These are phyloP conservation scores for Elsinoe fawcettii DNA, from an alignment of 2,329 filamentous ascomycete genomes.

Conservation along the genomic window DNA sequence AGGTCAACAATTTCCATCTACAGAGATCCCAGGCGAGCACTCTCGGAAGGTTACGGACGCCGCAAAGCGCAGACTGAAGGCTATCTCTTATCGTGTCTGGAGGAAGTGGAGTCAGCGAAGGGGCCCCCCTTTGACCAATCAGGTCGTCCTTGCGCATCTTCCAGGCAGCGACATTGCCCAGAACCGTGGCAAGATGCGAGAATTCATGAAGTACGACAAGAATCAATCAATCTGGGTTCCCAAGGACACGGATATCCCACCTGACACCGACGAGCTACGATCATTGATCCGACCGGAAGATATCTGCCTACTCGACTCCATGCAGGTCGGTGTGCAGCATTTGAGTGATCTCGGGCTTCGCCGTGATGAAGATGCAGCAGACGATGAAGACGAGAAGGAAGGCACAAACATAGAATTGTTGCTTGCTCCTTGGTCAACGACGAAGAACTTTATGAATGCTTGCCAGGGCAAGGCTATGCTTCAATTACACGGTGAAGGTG, in stretches of 20 bases:
- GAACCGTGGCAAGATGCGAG: constrained; percentile 92
- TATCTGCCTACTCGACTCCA: constrained; percentile 86
- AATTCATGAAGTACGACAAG: constrained; percentile 88
- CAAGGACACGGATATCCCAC: constrained; percentile 61
- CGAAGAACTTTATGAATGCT: constrained; percentile 91
- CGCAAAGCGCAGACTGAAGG: constrained; percentile 93
- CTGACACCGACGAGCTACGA: constrained; percentile 73
- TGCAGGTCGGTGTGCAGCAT: constrained; percentile 90
- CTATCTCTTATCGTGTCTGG: constrained; percentile 86
- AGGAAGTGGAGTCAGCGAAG: constrained; percentile 63
- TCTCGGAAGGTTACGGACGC: constrained; percentile 92
- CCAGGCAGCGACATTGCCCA: constrained; percentile 90
- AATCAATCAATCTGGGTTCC: constrained; percentile 84
- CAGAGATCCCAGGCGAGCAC: constrained; percentile 88
- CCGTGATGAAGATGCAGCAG: constrained; percentile 52
- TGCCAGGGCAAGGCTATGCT: constrained; percentile 96
- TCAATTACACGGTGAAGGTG: constrained; percentile 84
- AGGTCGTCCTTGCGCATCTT: constrained; percentile 59
- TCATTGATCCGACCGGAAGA: constrained; percentile 92
- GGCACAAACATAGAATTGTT: constrained; percentile 75
- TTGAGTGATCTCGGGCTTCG: constrained; percentile 87
- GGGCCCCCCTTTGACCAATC: constrained; percentile 73
- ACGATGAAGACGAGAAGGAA: constrained; percentile 58
- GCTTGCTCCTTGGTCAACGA: constrained; percentile 92
- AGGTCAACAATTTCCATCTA: constrained; percentile 84